Evolutionary conservation across 2,329 filamentous ascomycete species (phyloP).

Genomic region (Aureobasidium leucospermi): DNA sequence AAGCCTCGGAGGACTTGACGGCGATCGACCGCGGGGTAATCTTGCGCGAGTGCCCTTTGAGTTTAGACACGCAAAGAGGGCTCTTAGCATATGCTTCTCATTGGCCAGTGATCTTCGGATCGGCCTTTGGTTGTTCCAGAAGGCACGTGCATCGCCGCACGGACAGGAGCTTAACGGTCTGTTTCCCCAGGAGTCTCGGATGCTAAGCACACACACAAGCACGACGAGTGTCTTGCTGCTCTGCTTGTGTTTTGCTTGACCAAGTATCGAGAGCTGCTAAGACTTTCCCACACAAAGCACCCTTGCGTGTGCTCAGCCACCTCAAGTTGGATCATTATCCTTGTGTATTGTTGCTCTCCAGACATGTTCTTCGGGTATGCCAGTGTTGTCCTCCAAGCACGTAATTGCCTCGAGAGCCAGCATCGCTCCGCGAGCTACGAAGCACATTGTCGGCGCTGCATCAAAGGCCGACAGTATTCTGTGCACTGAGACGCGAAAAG

Average conservation of each 20-base stretch:
- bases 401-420: too few relatives aligned
- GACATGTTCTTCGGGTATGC: too few relatives aligned
- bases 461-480: not conserved
- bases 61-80: too few relatives aligned
- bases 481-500: not conserved
- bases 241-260: not conserved
- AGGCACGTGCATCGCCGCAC: not conserved
- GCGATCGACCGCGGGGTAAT: not conserved
- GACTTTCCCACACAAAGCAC: too few relatives aligned
- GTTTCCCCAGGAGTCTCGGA: too few relatives aligned
- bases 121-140: constrained; percentile 6
- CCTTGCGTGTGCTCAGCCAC: too few relatives aligned
- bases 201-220: not conserved
- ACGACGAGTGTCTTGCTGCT: not conserved
- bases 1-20: not conserved
- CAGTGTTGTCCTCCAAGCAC: too few relatives aligned
- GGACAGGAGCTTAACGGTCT: not conserved
- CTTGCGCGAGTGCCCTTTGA: too few relatives aligned
- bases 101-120: not conserved
- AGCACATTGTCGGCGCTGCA: not conserved
- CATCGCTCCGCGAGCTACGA: not conserved
- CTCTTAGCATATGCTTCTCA: not conserved
- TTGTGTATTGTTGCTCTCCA: too few relatives aligned
- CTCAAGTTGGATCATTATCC: too few relatives aligned
- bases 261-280: not conserved